Percentiles rank a stretch among this genome's conserved stretches.
phyloP scores from a whole-genome alignment of 495 filamentous ascomycete species.

The Penicillium simplicissimum region DNA sequence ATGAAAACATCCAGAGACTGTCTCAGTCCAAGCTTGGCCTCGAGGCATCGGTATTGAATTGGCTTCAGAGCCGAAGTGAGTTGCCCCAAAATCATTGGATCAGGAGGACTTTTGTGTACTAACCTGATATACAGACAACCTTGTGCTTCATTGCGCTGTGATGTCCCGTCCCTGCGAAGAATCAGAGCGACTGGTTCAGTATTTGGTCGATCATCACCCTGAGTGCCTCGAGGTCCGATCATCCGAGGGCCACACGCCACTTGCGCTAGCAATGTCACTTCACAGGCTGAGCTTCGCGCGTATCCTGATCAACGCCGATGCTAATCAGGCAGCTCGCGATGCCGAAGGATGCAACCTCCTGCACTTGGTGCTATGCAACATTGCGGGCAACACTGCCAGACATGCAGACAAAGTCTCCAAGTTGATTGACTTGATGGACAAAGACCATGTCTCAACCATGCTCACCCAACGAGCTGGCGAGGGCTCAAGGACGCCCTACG shows the following conservation, averaged over 20 bases:
- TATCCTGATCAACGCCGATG: constrained; percentile 61
- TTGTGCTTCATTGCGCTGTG: constrained; percentile 67
- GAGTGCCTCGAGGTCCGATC: constrained; percentile 59
- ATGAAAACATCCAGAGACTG: constrained; percentile 57
- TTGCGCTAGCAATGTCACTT: constrained; percentile 56
- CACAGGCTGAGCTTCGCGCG: constrained; percentile 54
- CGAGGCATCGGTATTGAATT: constrained; percentile 58
- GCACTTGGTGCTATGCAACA: constrained; percentile 49
- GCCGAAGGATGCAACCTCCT: constrained; percentile 57
- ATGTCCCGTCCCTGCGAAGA: constrained; percentile 41
- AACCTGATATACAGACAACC: constrained; percentile 45
- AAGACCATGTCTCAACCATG: constrained; percentile 44
- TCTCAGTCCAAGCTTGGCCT: constrained; percentile 54
- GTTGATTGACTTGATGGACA: constrained; percentile 56
- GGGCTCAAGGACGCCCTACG: constrained; percentile 53
- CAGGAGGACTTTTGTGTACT: background rate
- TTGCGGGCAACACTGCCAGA: constrained; percentile 3
- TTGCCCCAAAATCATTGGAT: constrained; percentile 10
- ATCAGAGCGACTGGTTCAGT: constrained; percentile 56
- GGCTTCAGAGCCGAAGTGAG: constrained; percentile 57
- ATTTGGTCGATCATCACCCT: constrained; percentile 59
- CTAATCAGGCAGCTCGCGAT: constrained; percentile 61
- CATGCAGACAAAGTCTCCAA: constrained; percentile 31
- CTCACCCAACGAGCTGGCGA: constrained; percentile 46
- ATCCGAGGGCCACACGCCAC: constrained; percentile 56